Evolutionary conservation across 2,329 filamentous ascomycete species (phyloP), one percentile per base, ranked within the genome.

Genomic region (Ceratocystiopsis sp.): DNA sequence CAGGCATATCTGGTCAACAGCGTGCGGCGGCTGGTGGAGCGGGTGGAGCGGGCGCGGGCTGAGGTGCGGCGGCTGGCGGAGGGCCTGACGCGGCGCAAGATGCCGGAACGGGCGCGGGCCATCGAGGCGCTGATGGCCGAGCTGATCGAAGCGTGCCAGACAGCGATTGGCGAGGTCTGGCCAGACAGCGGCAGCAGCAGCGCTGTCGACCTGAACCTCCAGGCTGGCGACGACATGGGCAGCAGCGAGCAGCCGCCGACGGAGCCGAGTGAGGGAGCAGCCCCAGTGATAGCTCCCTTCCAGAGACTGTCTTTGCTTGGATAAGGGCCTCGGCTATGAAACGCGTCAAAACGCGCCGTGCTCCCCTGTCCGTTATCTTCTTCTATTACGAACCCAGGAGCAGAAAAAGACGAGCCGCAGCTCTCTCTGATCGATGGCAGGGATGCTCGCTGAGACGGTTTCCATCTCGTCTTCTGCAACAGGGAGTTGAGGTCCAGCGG

Each of bases 1-100:
- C 89, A 96, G 57, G 91, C 96, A 60, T 98, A 98, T 59, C 73
- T 98, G 6, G 79, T 94, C 46, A 91, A 87, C 58, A 89, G 80
- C 51, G 78, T 96, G 34, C 74, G 80, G 13, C 70, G 91, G 19
- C 68, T 98, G 33, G 74, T 94, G 14, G 85, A 93, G 58, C 71
- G 87, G 34, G 75, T 94, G 18, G 85, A 87, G 58, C 68, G 67
- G 18, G 71, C 80, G 3, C 71, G 77, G 41, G 69, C 73, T 1
- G 91, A 98, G 57, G 74, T 84, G 0, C 71, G 76, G 54, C 64
- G 78, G 15, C 67, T 96, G 9, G 72, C 94, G 0, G 77, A 82
- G 50, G 86, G 81, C 0, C 64, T 96, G 45, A 67, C 86, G 48
- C 71, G 86, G 45, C 67, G 91, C 33, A 75, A 74, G 17, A 96